phyloP scores from a whole-genome alignment of 106 monocot genomes.

The Allium cepa region DNA sequence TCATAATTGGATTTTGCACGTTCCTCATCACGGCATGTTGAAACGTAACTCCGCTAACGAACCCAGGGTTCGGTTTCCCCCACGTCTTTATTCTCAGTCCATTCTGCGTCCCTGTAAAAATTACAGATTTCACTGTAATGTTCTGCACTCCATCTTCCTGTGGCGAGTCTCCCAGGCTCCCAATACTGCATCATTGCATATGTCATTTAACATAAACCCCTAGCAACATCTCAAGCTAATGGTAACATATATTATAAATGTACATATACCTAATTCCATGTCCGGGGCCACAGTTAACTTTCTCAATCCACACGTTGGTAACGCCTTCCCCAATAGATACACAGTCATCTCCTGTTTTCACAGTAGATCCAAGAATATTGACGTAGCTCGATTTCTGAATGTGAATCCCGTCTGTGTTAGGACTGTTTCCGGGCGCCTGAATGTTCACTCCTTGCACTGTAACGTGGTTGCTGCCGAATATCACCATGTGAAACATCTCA shows the following conservation, averaged over 20 bases:
- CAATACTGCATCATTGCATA: slow-evolving; percentile 31
- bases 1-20: slow-evolving; percentile 32
- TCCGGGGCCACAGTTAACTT: slow-evolving; percentile 27
- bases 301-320: slow-evolving; percentile 20
- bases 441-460: slow-evolving; percentile 17
- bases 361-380: slow-evolving; percentile 12
- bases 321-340: slow-evolving; percentile 21
- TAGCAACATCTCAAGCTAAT: not conserved
- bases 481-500: slow-evolving; percentile 24
- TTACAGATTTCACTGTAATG: slow-evolving; percentile 21
- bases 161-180: slow-evolving; percentile 22
- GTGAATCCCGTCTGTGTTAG: slow-evolving; percentile 42
- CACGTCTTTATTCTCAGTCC: slow-evolving; percentile 42
- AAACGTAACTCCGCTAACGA: slow-evolving; percentile 14
- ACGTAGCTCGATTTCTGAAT: slow-evolving; percentile 18
- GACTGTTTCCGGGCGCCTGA: slow-evolving; percentile 19
- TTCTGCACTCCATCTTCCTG: slow-evolving; percentile 32
- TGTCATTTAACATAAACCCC: not conserved
- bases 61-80: slow-evolving; percentile 24
- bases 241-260: not conserved
- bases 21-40: slow-evolving; percentile 20
- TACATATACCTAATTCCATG: slow-evolving; percentile 26
- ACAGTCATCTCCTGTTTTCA: slow-evolving; percentile 32
- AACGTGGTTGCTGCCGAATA: slow-evolving; percentile 12
- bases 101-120: slow-evolving; percentile 19